A percentile compares a stretch with the other conserved stretches of the same genome.
phyloP scores from a whole-genome alignment of 306 rosid species.

The Corylus heterophylla region DNA sequence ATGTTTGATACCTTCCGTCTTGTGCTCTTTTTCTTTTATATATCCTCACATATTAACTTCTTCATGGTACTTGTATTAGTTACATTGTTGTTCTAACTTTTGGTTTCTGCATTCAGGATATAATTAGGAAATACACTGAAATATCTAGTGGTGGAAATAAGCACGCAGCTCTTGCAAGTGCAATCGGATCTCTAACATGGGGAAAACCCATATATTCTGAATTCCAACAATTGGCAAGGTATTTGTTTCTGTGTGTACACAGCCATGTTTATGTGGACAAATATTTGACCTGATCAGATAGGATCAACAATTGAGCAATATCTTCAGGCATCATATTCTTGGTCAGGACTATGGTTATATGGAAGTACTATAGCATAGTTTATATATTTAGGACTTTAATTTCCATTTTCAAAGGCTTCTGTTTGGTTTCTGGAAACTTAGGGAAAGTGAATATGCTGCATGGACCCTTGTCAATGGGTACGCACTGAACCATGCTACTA shows the following conservation, averaged over 20 bases:
- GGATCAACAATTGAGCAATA: not conserved
- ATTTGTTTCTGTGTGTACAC: conserved; percentile 14
- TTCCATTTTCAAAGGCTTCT: conserved; percentile 15
- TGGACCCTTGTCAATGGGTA: conserved; percentile 95
- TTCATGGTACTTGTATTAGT: not conserved
- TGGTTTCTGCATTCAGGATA: conserved; percentile 48
- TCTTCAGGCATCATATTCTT: conserved; percentile 4
- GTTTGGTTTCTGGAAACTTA: conserved; percentile 26
- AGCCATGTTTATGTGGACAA: conserved; percentile 9
- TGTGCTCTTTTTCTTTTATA: not conserved
- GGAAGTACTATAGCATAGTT: not conserved
- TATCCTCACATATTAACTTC: not conserved
- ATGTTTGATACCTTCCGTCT: not conserved
- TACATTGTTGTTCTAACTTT: not conserved
- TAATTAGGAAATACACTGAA: conserved; percentile 67
- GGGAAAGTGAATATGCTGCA: conserved; percentile 99
- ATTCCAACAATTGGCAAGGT: conserved; percentile 82
- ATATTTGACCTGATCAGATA: not conserved
- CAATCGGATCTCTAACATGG: conserved; percentile 83
- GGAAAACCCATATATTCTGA: conserved; percentile 73
- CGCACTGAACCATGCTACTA: conserved; percentile 88
- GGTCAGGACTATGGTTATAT: not conserved
- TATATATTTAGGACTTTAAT: not conserved
- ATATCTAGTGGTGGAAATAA: conserved; percentile 58
- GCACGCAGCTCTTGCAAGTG: conserved; percentile 83